A percentile compares a stretch with the other conserved stretches of the same genome.
These are phyloP conservation scores for Citrus inodora DNA, from an alignment of 345 rosid species.

Conservation along the genomic window DNA sequence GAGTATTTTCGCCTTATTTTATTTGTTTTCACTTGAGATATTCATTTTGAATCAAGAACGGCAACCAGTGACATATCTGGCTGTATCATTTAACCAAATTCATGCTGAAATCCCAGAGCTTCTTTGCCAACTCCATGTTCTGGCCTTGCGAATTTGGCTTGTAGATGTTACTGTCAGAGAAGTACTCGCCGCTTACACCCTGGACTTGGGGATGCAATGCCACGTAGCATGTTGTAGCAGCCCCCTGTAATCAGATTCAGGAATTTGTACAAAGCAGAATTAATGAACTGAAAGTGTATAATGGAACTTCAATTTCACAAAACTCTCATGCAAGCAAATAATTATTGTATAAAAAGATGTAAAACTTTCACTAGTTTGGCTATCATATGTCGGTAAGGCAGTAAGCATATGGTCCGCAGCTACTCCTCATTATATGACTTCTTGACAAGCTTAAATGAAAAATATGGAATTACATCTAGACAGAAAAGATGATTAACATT, in stretches of 20 bases:
- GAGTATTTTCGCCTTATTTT: not conserved
- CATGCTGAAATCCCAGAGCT: conserved; percentile 62
- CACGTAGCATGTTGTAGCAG: conserved; percentile 61
- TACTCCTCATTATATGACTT: not conserved
- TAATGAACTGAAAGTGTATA: not conserved
- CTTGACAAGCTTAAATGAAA: not conserved
- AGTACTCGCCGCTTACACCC: conserved; percentile 49
- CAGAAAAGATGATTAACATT: not conserved
- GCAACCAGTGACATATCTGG: not conserved
- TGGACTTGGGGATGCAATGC: conserved; percentile 58
- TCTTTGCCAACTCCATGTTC: conserved; percentile 39
- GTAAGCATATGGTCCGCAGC: not conserved
- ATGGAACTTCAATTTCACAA: not conserved
- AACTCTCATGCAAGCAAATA: not conserved
- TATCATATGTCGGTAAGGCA: not conserved
- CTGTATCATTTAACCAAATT: conserved; percentile 28
- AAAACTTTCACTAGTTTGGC: no score
- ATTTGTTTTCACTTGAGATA: not conserved
- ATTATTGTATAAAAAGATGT: no score
- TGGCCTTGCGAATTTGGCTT: conserved; percentile 28
- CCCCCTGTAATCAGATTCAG: conserved; percentile 36
- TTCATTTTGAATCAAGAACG: not conserved
- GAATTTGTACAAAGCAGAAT: no score
- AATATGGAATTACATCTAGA: not conserved
- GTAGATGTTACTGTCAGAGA: conserved; percentile 38